Evolutionary conservation across 2,329 filamentous ascomycete species (phyloP), one percentile per base, ranked within the genome.

Genomic region (Corniculantispora saksenae): DNA sequence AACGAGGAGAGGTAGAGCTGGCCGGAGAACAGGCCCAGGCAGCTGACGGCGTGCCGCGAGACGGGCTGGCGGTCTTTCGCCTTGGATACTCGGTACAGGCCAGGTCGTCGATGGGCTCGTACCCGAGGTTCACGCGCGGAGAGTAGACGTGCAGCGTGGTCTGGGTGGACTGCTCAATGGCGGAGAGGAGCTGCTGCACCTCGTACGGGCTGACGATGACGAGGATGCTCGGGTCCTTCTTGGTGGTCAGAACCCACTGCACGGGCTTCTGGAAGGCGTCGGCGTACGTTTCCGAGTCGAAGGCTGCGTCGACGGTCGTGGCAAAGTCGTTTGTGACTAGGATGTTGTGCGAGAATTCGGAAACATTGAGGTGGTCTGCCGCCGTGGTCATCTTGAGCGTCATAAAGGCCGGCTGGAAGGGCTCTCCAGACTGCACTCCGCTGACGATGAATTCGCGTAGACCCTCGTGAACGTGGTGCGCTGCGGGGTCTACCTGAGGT

Each of bases 11-110:
- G 77, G 69, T 92, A 92, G 0, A 92, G 78, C 62, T 90, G 87
- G 0, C 90, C 90, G 0, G 90, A 79, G 63, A 93, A 92, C 0
- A 92, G 75, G 48, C 90, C 89, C 0, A 92, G 79, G 64, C 85
- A 79, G 0, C 79, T 74, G 0, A 51, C 9, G 21, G 2, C 35
- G 40, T 38, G 38, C 1, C 12, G 3, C 23, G 61, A 45, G 23
- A 61, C 10, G 6, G 32, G 19, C 32, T 23, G n/a, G 3, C n/a
- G 27, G 8, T 19, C 17, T 23, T n/a, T 27, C 17, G n/a, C 51
- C 3, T 15, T 23, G 15, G 51, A 38, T 7, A 54, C 27, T 3
- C 9, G 15, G 27, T 54, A 54, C 8, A 54, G 32, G 23, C 17
- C 27, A 54, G 27, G 51, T 32, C 51, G 32, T 54, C 51, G 27